Base-by-base conservation (phyloP, 768 basidiomycete species). In the Termitomyces sp. region DNA sequence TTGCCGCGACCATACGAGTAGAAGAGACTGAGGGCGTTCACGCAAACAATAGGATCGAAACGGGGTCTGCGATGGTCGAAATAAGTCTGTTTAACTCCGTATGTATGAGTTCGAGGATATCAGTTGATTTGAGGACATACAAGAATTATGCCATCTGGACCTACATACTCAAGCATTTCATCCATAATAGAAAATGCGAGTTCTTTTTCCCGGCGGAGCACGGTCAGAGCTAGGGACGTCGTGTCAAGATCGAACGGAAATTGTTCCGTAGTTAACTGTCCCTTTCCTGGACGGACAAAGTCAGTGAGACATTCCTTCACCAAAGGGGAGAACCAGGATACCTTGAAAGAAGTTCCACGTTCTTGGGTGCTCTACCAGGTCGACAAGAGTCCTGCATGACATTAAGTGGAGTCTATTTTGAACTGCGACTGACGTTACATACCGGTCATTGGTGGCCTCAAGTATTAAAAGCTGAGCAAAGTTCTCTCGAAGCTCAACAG, bases 231-330 rank as follows among this genome's bases (percentile, higher is more conserved):
- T 11, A 85, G 54, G 5, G 84, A 81, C 0, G 84, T 84, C 0
- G 82, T 84, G 58, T 84, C 83, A 28, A 83, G 66, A 65, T 85
- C 84, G 57, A 71, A 74, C 0, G 82, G 81, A 60, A 80, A 82
- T 26, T 71, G 67, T 42, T 74, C 72, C 3, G 79, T 80, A 3
- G 80, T 82, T 4, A 80, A 66, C 35, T 71, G 63, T 8, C 70
- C 72, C 50, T 73, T 70, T 11, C 73, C 75, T 76, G 49, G 26
- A 46, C 49, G 46, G 33, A 50, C 48, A 43, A 31, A 46, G 49
- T 43, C 9, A 49, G 31, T 50, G 5, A 60, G 7, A 19, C 23
- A 50, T 47, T 21, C 46, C 11, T 56, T 26, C 3, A 10, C 23
- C 30, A 33, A 12, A 14, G 40, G 33, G 38, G 35, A 49, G 17